Percentiles rank a stretch among this genome's conserved stretches.
Conservation (phyloP, 345 rosid genomes). For the Acer yangbiense region DNA sequence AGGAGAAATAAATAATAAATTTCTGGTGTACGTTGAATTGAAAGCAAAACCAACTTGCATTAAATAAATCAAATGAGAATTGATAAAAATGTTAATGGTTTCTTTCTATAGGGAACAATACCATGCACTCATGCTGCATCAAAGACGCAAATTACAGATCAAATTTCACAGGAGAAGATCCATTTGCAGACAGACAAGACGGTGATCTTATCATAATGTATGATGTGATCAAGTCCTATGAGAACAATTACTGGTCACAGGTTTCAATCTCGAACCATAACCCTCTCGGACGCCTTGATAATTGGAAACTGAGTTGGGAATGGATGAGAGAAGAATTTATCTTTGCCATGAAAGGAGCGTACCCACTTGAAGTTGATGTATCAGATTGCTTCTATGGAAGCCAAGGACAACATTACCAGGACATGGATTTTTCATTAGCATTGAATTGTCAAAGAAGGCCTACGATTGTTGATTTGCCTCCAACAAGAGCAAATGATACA, state of each 20-base stretch:
- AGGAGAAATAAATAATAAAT: no score
- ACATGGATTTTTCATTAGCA: constrained; percentile 64
- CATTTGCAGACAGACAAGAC: constrained; percentile 61
- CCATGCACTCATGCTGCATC: constrained; percentile 72
- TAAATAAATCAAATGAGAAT: not conserved
- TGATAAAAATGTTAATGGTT: constrained; percentile 9
- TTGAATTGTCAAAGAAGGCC: constrained; percentile 84
- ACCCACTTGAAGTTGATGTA: constrained; percentile 72
- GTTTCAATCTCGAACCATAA: constrained; percentile 84
- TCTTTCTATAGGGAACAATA: constrained; percentile 42
- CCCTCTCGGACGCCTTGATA: constrained; percentile 89
- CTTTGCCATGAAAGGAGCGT: constrained; percentile 80
- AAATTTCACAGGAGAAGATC: constrained; percentile 56
- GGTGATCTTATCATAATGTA: constrained; percentile 94
- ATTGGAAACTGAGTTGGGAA: constrained; percentile 89
- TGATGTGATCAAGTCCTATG: constrained; percentile 76
- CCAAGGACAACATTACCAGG: constrained; percentile 54
- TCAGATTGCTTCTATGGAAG: constrained; percentile 74
- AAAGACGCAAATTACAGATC: constrained; percentile 49
- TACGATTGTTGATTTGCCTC: constrained; percentile 80
- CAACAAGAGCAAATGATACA: constrained; percentile 71
- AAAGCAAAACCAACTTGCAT: no score
- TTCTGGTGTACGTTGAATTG: no score
- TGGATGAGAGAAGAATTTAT: constrained; percentile 90
- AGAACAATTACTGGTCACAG: constrained; percentile 67